Conservation (phyloP, 495 filamentous ascomycete genomes). For the Immersiella caudata region DNA sequence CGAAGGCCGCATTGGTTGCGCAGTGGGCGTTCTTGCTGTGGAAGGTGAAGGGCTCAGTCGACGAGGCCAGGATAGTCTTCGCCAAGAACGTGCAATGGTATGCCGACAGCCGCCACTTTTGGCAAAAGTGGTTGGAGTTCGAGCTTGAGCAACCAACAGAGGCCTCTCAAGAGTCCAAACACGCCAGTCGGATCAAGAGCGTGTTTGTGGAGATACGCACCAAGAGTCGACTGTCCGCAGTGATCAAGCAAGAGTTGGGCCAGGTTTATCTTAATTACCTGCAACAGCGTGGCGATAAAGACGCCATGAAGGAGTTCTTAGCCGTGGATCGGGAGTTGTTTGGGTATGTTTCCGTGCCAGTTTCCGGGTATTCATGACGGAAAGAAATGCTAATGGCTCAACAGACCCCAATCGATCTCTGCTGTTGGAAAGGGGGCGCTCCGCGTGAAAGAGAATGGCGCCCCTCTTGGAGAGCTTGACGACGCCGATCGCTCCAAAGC, state of each 20-base stretch:
- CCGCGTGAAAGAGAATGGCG: constrained; percentile 62
- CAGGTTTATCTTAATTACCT: constrained; percentile 83
- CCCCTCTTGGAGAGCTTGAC: constrained; percentile 60
- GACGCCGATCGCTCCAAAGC: constrained; percentile 64
- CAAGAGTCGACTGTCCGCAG: constrained; percentile 70
- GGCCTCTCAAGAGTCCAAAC: constrained; percentile 61
- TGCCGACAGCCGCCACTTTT: constrained; percentile 86
- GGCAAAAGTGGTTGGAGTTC: constrained; percentile 85
- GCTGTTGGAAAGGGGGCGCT: constrained; percentile 40
- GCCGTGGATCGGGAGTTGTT: constrained; percentile 82
- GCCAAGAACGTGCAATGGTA: constrained; percentile 82
- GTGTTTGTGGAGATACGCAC: constrained; percentile 77
- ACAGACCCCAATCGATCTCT: constrained; percentile 55
- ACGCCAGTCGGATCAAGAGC: constrained; percentile 73
- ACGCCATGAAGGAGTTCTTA: constrained; percentile 85
- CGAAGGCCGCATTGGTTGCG: constrained; percentile 83
- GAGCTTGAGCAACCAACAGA: constrained; percentile 86
- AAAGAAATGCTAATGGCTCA: constrained; percentile 21
- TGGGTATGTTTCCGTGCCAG: constrained; percentile 56
- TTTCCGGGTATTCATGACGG: not conserved
- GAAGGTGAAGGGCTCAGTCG: constrained; percentile 83
- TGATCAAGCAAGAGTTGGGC: constrained; percentile 74
- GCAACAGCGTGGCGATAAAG: constrained; percentile 78
- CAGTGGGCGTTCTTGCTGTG: constrained; percentile 90
- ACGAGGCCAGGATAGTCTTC: constrained; percentile 86